A percentile compares a stretch with the other conserved stretches of the same genome.
Conservation (phyloP, 2,329 filamentous ascomycete species). For the Aspergillus sp. region DNA sequence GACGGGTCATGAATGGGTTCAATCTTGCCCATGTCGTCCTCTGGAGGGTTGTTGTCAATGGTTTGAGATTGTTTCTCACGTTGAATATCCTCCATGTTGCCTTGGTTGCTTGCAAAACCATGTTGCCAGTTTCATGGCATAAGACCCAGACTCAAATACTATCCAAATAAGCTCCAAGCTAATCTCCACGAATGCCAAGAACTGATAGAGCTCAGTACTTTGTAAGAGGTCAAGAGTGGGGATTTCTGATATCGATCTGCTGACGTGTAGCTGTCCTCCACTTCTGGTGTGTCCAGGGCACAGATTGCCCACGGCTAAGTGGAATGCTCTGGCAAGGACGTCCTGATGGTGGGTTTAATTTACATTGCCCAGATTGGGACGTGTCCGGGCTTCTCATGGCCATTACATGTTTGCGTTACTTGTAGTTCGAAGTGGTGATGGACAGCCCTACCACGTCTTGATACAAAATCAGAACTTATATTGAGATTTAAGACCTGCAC, state of each 20-base stretch:
- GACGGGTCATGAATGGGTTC: conserved; percentile 26
- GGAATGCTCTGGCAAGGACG: not conserved
- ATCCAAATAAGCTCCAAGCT: not conserved
- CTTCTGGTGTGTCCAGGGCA: not conserved
- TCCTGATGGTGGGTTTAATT: not conserved
- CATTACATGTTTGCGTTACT: too few species aligned
- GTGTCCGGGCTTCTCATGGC: too few species aligned
- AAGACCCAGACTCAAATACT: not conserved
- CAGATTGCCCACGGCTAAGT: not conserved
- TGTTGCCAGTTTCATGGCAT: not conserved
- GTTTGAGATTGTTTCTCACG: conserved; percentile 1
- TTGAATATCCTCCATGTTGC: conserved; percentile 18
- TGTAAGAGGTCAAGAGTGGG: not conserved
- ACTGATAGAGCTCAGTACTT: not conserved
- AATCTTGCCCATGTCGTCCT: conserved; percentile 15
- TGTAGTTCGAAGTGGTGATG: too few species aligned
- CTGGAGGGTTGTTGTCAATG: conserved; percentile 2
- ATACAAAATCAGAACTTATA: not conserved
- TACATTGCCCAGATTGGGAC: not conserved
- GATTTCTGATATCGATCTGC: not conserved
- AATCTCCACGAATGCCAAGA: not conserved
- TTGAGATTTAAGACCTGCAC: not conserved
- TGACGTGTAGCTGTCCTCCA: not conserved
- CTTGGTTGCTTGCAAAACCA: too few species aligned
- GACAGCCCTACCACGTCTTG: too few species aligned